phyloP scores from a whole-genome alignment of 1,284 basidiomycete species.

The Trichosporon sp. region DNA sequence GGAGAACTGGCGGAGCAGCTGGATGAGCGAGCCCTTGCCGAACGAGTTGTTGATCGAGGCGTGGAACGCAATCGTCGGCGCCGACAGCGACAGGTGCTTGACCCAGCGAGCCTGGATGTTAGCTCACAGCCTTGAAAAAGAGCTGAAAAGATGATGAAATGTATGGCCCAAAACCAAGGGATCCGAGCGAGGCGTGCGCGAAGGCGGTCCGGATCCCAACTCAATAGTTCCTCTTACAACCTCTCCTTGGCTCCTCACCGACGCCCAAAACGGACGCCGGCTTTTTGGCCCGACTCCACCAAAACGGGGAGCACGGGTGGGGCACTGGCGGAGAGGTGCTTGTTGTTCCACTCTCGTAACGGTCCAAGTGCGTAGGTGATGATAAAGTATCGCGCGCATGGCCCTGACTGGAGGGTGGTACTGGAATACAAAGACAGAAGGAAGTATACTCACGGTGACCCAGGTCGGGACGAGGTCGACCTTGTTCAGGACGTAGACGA shows the following conservation, averaged over 20 bases:
- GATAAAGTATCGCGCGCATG: conserved; percentile 37
- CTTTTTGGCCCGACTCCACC: conserved; percentile 32
- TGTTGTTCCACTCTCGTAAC: conserved; percentile 62
- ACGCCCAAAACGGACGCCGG: conserved; percentile 41
- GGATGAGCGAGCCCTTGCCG: conserved; percentile 96
- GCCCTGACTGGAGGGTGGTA: conserved; percentile 55
- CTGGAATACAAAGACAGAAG: neutral
- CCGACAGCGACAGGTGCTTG: conserved; percentile 87
- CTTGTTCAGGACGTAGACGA: conserved; percentile 96
- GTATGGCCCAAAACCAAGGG: conserved; percentile 53
- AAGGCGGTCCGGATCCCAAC: conserved; percentile 48
- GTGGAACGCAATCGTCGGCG: conserved; percentile 96
- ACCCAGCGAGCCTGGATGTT: conserved; percentile 84
- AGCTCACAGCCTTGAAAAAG: conserved; percentile 9
- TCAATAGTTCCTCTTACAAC: conserved; percentile 48
- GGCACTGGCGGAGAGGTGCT: conserved; percentile 50
- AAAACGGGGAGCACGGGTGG: conserved; percentile 49
- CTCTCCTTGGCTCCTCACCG: conserved; percentile 46
- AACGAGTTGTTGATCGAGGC: conserved; percentile 99
- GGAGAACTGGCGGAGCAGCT: conserved; percentile 93
- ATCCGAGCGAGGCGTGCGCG: conserved; percentile 28
- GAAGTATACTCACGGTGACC: conserved; percentile 75
- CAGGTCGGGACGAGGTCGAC: conserved; percentile 97
- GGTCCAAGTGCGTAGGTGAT: conserved; percentile 48
- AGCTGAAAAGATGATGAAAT: conserved; percentile 13